Evolutionary conservation across 352 stramenopile species (phyloP).

Genomic region (Thraustochytrium sp.): DNA sequence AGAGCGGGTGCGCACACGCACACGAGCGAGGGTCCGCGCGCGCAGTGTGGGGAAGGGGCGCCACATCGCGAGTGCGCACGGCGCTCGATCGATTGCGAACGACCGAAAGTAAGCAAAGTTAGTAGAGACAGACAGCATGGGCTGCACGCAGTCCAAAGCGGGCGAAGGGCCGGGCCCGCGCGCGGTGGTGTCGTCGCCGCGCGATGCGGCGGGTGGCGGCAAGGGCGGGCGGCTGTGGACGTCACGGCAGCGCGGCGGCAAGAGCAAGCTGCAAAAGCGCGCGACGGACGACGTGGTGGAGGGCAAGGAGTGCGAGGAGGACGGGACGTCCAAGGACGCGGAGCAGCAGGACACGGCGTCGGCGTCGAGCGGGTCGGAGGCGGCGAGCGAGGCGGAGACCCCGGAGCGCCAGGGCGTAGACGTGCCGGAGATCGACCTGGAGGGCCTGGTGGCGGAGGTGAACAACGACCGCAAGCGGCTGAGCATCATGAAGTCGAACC

Average conservation of each 20-base stretch:
- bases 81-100: too few relatives aligned
- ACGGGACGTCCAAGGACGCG: not conserved
- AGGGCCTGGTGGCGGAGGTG: constrained; percentile 22
- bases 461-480: constrained; percentile 17
- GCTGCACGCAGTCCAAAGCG: not conserved
- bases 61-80: too few relatives aligned
- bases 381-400: not conserved
- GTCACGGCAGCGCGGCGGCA: not conserved
- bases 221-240: not conserved
- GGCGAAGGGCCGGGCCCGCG: not conserved
- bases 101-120: too few relatives aligned
- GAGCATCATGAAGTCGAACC: constrained; percentile 41
- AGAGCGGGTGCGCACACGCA: too few relatives aligned
- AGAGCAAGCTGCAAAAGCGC: not conserved
- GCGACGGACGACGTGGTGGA: not conserved
- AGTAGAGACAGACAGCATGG: not conserved
- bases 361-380: not conserved
- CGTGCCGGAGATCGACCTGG: constrained; percentile 1
- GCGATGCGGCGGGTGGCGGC: not conserved
- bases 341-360: not conserved
- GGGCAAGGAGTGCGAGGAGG: not conserved
- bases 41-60: too few relatives aligned
- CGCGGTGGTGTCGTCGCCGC: not conserved
- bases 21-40: too few relatives aligned
- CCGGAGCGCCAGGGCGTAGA: not conserved